Conservation (phyloP, 495 filamentous ascomycete species). For the Penicillium verhagenii region DNA sequence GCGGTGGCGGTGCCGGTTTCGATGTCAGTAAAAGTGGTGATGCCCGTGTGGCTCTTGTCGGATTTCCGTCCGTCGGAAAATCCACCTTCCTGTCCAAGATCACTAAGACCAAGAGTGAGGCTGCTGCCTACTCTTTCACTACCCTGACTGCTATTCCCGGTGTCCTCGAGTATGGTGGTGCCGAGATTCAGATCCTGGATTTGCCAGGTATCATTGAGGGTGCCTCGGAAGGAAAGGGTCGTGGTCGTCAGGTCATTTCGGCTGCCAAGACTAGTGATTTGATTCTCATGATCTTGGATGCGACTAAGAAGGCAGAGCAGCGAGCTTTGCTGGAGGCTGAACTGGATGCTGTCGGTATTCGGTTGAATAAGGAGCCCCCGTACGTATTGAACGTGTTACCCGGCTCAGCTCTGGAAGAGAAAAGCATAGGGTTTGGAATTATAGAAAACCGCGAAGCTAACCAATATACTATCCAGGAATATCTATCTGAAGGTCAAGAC, state of each 20-base stretch:
- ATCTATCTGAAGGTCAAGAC: slow-evolving; percentile 99
- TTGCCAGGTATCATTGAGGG: slow-evolving; percentile 98
- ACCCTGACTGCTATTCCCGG: slow-evolving; percentile 97
- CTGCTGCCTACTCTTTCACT: slow-evolving; percentile 96
- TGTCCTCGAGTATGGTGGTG: slow-evolving; percentile 96
- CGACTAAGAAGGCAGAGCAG: slow-evolving; percentile 95
- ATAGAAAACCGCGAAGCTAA: too few relatives aligned
- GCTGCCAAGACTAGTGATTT: slow-evolving; percentile 99
- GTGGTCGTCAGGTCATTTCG: slow-evolving; percentile 95
- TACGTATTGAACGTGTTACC: slow-evolving; percentile 51
- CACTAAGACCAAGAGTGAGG: slow-evolving; percentile 96
- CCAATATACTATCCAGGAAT: slow-evolving; percentile 68
- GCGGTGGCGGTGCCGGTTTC: slow-evolving; percentile 78
- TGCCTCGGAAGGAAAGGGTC: slow-evolving; percentile 91
- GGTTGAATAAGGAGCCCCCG: slow-evolving; percentile 90
- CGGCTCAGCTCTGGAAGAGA: too few relatives aligned
- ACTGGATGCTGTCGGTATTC: slow-evolving; percentile 93
- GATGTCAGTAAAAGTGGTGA: slow-evolving; percentile 98
- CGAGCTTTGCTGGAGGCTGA: slow-evolving; percentile 86
- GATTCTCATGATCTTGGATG: slow-evolving; percentile 95
- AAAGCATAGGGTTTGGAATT: too few relatives aligned
- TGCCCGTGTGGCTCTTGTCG: slow-evolving; percentile 94
- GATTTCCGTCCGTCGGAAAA: slow-evolving; percentile 98
- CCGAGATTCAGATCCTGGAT: slow-evolving; percentile 98
- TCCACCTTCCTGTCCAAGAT: slow-evolving; percentile 99